Base-by-base conservation (phyloP, 2,329 filamentous ascomycete species). In the Pestalotiopsis sp. region DNA sequence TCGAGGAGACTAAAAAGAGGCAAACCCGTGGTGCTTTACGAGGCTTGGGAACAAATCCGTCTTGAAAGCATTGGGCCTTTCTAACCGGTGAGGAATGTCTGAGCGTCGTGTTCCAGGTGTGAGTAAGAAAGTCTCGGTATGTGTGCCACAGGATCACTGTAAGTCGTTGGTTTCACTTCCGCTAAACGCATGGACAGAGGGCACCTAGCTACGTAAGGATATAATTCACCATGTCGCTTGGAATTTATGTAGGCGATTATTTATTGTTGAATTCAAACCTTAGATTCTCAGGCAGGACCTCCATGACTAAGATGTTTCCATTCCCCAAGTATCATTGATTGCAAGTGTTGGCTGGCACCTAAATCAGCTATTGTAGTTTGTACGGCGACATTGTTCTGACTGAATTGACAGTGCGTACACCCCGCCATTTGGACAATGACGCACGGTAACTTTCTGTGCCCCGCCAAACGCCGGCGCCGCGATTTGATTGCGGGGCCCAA, bases 401-500 rank as follows among this genome's bases (percentile, higher is more conserved):
- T 45, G 39, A 45, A 52, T 9, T 52, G 45, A 52, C 45, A 52
- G 45, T 52, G 45, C 17, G 45, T n/a, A 52, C 20, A 20, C 45
- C 45, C 45, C 45, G 17, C 45, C 6, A 52, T n/a, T 52, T 52
- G 7, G 17, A 52, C 17, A n/a, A 52, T 52, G 45, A 52, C 45
- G 45, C 57, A 59, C 23, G 23, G 57, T 36, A n/a, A 31, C 11
- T 27, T 36, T 17, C 14, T 38, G 17, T 39, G 27, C 59, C 59
- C 59, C 59, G 59, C 59, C 59, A 62, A 62, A 62, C 5, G 31
- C 59, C 31, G 36, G 38, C 31, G 59, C 59, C 31, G 59, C 31
- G 31, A 36, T 36, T 20, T 20, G 59, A 62, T 62, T 62, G 59
- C 59, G 59, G 59, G 59, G 59, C 27, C 31, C 25, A 31, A 62